A percentile compares a stretch with the other conserved stretches of the same genome.
Evolutionary conservation across 129 eudicot genomes (phyloP).

Genomic region (Gnaphalium uliginosum): DNA sequence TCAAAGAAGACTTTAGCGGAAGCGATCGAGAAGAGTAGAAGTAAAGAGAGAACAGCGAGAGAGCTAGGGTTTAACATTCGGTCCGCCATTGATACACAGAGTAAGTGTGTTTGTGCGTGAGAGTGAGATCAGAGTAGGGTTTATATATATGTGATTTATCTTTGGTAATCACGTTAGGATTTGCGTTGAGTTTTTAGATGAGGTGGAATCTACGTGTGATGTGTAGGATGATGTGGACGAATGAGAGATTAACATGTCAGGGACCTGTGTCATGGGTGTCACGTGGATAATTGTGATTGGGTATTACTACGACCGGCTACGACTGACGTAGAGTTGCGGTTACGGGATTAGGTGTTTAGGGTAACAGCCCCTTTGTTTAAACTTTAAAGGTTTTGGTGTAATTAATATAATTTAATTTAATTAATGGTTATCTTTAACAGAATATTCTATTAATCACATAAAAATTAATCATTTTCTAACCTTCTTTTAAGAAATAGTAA

Average conservation of each 20-base stretch:
- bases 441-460: too few species aligned
- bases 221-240: conserved; percentile 39
- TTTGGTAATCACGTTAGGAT: conserved; percentile 29
- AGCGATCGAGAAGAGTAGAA: conserved; percentile 51
- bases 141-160: conserved; percentile 34
- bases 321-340: neutral
- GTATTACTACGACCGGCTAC: conserved; percentile 15
- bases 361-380: too few species aligned
- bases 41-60: conserved; percentile 38
- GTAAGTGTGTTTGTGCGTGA: neutral
- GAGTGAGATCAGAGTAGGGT: conserved; percentile 5
- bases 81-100: conserved; percentile 54
- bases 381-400: too few species aligned
- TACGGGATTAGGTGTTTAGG: neutral
- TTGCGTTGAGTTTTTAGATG: conserved; percentile 1
- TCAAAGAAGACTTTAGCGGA: conserved; percentile 79
- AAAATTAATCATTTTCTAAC: too few species aligned
- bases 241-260: conserved; percentile 35
- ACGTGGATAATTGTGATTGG: conserved; percentile 60
- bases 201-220: conserved; percentile 19
- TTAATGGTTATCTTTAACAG: too few species aligned
- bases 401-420: too few species aligned
- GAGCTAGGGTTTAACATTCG: conserved; percentile 44
- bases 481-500: too few species aligned
- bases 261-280: conserved; percentile 41